Evolutionary conservation across 2,329 filamentous ascomycete genomes (phyloP).

Genomic region (Botrytis aclada): DNA sequence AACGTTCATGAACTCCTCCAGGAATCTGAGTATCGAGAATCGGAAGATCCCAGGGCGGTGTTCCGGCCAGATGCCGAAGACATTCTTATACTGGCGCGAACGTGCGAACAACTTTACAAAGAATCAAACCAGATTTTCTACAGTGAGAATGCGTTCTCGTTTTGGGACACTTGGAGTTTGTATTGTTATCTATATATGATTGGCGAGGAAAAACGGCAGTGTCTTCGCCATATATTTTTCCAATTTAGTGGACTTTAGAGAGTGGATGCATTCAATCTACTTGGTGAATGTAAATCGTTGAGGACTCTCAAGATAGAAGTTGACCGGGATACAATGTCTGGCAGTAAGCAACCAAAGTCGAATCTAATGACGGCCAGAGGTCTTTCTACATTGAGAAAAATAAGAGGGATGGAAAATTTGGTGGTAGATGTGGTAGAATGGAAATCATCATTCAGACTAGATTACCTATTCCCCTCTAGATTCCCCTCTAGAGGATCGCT

Average conservation of each 20-base stretch:
- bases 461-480: not conserved
- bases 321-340: not conserved
- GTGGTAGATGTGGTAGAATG: not conserved
- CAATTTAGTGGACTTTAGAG: not conserved
- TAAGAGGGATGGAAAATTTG: conserved; percentile 4
- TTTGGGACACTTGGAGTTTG: not conserved
- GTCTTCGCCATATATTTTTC: not conserved
- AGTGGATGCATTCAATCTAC: not conserved
- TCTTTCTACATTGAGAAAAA: not conserved
- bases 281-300: conserved; percentile 7
- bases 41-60: not conserved
- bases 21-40: not conserved
- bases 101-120: conserved; percentile 1
- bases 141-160: not conserved
- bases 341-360: not conserved
- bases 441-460: too few species aligned
- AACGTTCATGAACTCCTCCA: not conserved
- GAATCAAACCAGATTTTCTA: not conserved
- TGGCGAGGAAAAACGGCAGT: not conserved
- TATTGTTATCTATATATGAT: conserved; percentile 10
- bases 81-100: conserved; percentile 2
- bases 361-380: not conserved
- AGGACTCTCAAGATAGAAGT: not conserved
- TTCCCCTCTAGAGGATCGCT: too few species aligned
- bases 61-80: not conserved